Conservation (phyloP, 192 early-diverging fungal species). For the Coemansia javaensis region DNA sequence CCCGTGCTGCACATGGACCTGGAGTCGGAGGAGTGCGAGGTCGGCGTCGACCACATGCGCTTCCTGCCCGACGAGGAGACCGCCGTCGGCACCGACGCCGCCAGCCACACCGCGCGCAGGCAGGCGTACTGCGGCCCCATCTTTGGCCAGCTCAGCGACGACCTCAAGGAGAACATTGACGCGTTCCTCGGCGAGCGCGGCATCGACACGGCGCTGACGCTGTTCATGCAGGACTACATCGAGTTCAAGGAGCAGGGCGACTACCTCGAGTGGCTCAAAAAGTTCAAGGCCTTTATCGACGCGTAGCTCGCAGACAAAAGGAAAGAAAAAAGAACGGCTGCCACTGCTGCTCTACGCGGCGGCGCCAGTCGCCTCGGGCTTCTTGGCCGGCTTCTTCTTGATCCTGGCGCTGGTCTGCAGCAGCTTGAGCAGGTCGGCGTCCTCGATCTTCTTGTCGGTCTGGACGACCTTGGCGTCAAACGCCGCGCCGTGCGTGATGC, state of each 20-base stretch:
- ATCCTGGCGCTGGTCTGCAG: constrained; percentile 56
- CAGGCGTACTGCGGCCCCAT: constrained; percentile 86
- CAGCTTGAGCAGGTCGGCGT: constrained; percentile 72
- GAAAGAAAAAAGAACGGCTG: constrained; percentile 1
- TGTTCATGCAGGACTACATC: constrained; percentile 84
- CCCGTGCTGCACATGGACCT: constrained; percentile 80
- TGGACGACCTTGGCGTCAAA: constrained; percentile 74
- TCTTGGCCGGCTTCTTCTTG: constrained; percentile 45
- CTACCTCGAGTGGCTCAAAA: constrained; percentile 82
- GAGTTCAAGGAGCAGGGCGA: constrained; percentile 95
- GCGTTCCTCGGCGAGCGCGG: constrained; percentile 84
- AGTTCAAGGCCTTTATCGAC: constrained; percentile 73
- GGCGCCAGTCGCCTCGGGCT: constrained; percentile 2
- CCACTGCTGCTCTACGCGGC: not conserved
- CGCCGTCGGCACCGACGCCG: constrained; percentile 60
- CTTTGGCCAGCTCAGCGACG: constrained; percentile 86
- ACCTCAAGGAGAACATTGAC: constrained; percentile 65
- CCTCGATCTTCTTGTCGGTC: constrained; percentile 81
- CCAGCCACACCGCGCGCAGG: constrained; percentile 85
- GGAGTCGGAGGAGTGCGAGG: constrained; percentile 74
- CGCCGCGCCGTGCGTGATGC: constrained; percentile 67
- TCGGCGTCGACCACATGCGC: constrained; percentile 79
- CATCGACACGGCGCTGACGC: constrained; percentile 73
- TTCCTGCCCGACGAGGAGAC: constrained; percentile 62
- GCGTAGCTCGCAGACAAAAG: constrained; percentile 22